Base-by-base conservation (phyloP, 1,284 basidiomycete genomes). In the Malassezia slooffiae region DNA sequence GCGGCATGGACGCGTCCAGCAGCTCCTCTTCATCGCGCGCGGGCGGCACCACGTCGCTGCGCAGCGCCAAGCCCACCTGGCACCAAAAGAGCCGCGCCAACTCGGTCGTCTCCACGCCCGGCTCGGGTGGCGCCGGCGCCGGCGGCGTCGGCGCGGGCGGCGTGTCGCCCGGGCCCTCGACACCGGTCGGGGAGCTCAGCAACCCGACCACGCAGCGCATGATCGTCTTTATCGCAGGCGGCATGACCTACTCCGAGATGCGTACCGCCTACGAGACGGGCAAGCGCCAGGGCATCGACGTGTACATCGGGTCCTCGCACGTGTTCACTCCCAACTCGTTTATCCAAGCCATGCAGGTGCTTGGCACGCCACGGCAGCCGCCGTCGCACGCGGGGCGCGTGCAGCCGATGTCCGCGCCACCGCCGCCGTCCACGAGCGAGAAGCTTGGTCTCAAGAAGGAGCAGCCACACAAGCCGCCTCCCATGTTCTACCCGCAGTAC, bases 241-340 rank as follows among this genome's bases (percentile, higher is more conserved):
- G 93, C 1, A 83, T 93, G 79, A 93, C 91, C 2, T 93, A 90
- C 70, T 88, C 86, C 0, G 93, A 99, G 72, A 82, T 93, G 70
- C 75, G 91, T 44, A 81, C 87, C 64, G 82, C 79, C 24, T 97
- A 96, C 67, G 75, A 82, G 39, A 73, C 91, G 7, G 83, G 85
- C 4, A 75, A 75, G 38, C 67, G 78, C 6, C 70, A 87, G 38
- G 81, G 82, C 60, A 88, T 84, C 70, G 91, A 97, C 58, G 79
- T 96, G 44, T 84, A 82, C 71, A 85, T 97, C 54, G 90, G 91
- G 22, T 91, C 90, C 10, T 90, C 89, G 7, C 87, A 96, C 68
- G 75, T 80, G 7, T 70, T 82, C 51, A 90, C 86, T 1, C 91
- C 93, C 0, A 78, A 80, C 34, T 72, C 78, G 22, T 95, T 93